A percentile compares a stretch with the other conserved stretches of the same genome.
Evolutionary conservation across 352 stramenopile species (phyloP).

Genomic region (Globisporangium nodosum): DNA sequence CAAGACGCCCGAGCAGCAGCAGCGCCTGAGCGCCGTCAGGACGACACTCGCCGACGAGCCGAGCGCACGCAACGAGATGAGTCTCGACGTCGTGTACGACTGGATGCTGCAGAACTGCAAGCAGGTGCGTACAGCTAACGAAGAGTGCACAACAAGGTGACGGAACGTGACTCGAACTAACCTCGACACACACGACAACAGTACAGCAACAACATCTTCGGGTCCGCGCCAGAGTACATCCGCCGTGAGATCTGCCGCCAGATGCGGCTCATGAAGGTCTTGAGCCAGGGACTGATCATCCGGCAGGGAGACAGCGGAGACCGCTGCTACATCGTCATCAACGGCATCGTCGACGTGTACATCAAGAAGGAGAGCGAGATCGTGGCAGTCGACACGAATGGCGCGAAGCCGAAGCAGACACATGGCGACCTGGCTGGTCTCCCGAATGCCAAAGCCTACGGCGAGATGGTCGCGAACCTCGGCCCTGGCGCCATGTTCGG

Average conservation of each 20-base stretch:
- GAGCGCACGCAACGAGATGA: slow-evolving; percentile 48
- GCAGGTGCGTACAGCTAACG: slow-evolving; percentile 20
- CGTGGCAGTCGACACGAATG: not conserved
- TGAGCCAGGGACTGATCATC: slow-evolving; percentile 52
- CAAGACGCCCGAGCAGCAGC: slow-evolving; percentile 46
- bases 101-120: slow-evolving; percentile 83
- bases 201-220: slow-evolving; percentile 83
- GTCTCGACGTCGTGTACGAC: slow-evolving; percentile 62
- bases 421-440: not conserved
- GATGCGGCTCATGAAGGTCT: slow-evolving; percentile 61
- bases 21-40: slow-evolving; percentile 47
- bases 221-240: slow-evolving; percentile 67
- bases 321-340: slow-evolving; percentile 74
- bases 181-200: slow-evolving; percentile 3
- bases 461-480: slow-evolving; percentile 54
- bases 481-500: slow-evolving; percentile 71
- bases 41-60: slow-evolving; percentile 46
- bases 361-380: slow-evolving; percentile 48
- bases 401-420: slow-evolving; percentile 6
- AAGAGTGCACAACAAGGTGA: too few relatives aligned
- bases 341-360: slow-evolving; percentile 70
- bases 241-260: slow-evolving; percentile 71
- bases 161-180: not conserved
- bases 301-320: slow-evolving; percentile 68
- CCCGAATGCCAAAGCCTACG: slow-evolving; percentile 29